A percentile compares a stretch with the other conserved stretches of the same genome.
Evolutionary conservation across 371 early-diverging fungal species (phyloP).

Genomic region (Choanephora cucurbitarum): DNA sequence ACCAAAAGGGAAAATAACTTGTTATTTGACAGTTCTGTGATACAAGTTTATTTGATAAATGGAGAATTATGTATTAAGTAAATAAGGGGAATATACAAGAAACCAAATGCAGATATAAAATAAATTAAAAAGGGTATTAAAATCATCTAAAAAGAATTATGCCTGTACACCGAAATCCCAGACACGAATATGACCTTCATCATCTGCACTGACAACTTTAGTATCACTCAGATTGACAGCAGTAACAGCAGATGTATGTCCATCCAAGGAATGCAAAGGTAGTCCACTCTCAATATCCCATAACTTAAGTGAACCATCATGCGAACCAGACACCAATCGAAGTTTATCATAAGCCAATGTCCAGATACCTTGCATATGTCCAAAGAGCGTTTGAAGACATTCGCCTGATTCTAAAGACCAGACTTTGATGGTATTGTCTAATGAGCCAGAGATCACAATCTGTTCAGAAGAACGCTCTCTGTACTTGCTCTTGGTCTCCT

Average conservation of each 20-base stretch:
- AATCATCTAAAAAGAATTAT: too few species aligned
- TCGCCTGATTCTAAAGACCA: conserved; percentile 81
- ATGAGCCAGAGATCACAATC: conserved; percentile 76
- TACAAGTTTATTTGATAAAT: too few species aligned
- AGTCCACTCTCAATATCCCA: conserved; percentile 91
- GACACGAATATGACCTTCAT: conserved; percentile 73
- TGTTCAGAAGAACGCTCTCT: conserved; percentile 32
- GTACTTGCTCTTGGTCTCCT: conserved; percentile 64
- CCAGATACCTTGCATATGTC: conserved; percentile 89
- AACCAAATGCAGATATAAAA: too few species aligned
- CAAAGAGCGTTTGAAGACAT: conserved; percentile 79
- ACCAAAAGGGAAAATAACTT: too few species aligned
- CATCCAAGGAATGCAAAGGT: conserved; percentile 67
- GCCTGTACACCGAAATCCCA: conserved; percentile 64
- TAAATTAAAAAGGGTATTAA: too few species aligned
- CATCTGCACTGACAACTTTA: conserved; percentile 77
- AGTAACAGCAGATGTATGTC: conserved; percentile 64
- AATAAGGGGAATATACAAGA: too few species aligned
- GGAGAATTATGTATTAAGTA: too few species aligned
- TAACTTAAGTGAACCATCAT: conserved; percentile 82
- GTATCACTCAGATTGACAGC: conserved; percentile 81
- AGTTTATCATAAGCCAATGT: conserved; percentile 82
- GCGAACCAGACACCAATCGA: conserved; percentile 83
- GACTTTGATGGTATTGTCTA: conserved; percentile 86
- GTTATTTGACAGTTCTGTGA: too few species aligned